Evolutionary conservation across 2,329 filamentous ascomycete genomes (phyloP).

Genomic region (Penicillium aurantiogriseum): DNA sequence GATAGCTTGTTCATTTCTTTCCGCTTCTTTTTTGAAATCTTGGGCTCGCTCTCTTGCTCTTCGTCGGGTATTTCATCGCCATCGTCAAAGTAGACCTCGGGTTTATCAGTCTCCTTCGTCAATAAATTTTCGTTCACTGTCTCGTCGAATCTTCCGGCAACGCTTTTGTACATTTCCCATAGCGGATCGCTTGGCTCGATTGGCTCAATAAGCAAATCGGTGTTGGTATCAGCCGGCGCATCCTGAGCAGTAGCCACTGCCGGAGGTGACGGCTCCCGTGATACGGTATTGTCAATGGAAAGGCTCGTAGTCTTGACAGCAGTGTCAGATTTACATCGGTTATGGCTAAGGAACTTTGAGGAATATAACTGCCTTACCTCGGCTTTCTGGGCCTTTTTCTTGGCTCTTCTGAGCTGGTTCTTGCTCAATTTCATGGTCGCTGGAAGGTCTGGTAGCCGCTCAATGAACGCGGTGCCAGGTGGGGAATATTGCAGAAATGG

Average conservation of each 20-base stretch:
- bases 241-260: slow-evolving; percentile 12
- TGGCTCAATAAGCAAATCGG: slow-evolving; percentile 53
- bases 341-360: too few relatives aligned
- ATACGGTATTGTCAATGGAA: slow-evolving; percentile 2
- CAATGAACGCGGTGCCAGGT: background rate
- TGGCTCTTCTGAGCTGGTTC: slow-evolving; percentile 87
- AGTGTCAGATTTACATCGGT: slow-evolving; percentile 13
- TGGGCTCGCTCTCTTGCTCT: slow-evolving; percentile 60
- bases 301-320: slow-evolving; percentile 10
- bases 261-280: slow-evolving; percentile 8
- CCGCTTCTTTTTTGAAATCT: slow-evolving; percentile 89
- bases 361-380: slow-evolving; percentile 43
- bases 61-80: slow-evolving; percentile 85
- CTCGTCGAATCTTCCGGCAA: slow-evolving; percentile 77
- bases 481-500: background rate
- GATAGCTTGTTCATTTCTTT: slow-evolving; percentile 91
- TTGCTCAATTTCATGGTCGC: slow-evolving; percentile 71
- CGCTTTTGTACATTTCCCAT: slow-evolving; percentile 77
- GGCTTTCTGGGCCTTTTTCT: slow-evolving; percentile 90
- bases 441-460: background rate
- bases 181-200: slow-evolving; percentile 71
- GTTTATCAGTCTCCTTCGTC: slow-evolving; percentile 70
- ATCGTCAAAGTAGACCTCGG: slow-evolving; percentile 78
- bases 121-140: slow-evolving; percentile 61
- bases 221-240: slow-evolving; percentile 47